Evolutionary conservation across 805 yeast genomes (phyloP).

Genomic region (Wickerhamiella vanderwaltii): DNA sequence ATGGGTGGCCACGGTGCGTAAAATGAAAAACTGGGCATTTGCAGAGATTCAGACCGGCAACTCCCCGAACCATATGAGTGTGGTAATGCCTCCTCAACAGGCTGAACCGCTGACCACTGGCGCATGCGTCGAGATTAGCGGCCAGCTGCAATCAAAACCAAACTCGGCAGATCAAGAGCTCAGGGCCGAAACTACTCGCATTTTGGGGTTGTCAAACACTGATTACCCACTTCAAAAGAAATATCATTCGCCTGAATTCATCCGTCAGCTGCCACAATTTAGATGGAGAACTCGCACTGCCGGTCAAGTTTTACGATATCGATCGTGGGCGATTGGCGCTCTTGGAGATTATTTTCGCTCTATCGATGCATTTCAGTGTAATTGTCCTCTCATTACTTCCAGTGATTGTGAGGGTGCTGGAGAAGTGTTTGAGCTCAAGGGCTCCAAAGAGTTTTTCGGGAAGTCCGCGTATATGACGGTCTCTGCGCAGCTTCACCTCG

Average conservation of each 20-base stretch:
- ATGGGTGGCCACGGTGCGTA: conserved; percentile 60
- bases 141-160: conserved; percentile 36
- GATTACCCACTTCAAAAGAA: conserved; percentile 79
- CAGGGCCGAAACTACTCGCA: conserved; percentile 28
- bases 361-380: conserved; percentile 52
- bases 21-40: conserved; percentile 66
- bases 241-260: conserved; percentile 47
- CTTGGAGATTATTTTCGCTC: conserved; percentile 43
- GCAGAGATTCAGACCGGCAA: conserved; percentile 76
- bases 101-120: conserved; percentile 32
- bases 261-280: conserved; percentile 62
- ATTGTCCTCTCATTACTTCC: conserved; percentile 77
- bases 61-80: conserved; percentile 40
- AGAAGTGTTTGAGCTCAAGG: conserved; percentile 57
- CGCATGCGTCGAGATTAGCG: conserved; percentile 34
- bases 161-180: conserved; percentile 41
- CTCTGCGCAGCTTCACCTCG: conserved; percentile 84
- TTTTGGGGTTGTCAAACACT: conserved; percentile 51
- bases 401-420: conserved; percentile 98
- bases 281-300: conserved; percentile 63
- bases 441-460: conserved; percentile 39
- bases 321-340: conserved; percentile 52
- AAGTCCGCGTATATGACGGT: conserved; percentile 67
- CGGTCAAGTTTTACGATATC: conserved; percentile 53
- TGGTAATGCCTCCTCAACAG: conserved; percentile 31